Base-by-base conservation (phyloP, 1,139 yeast genomes). In the Nakaseomyces kungkrabaensis region DNA sequence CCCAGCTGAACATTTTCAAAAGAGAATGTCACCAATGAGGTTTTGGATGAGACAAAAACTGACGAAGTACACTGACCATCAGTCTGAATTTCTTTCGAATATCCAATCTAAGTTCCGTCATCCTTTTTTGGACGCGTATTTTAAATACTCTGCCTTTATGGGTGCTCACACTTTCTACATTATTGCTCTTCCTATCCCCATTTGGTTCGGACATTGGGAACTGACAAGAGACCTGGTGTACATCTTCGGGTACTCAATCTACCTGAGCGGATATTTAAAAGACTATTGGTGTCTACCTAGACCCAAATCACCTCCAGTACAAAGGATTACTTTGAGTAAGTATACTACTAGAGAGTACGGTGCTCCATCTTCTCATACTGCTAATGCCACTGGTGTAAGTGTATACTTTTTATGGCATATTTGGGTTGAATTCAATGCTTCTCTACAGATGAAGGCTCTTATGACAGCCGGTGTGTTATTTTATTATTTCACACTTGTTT, bases 81-180 rank as follows among this genome's bases (percentile, higher is more conserved):
- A 92, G 65, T 82, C 95, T 0, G 78, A 75, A 1, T 55, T 75
- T 2, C 66, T 92, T 22, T 73, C 76, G 10, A 59, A 60, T 5
- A 68, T 87, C 52, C 98, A 92, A 69, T 54, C 60, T 5, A 49
- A 56, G 17, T 58, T 75, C 25, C 71, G 96, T 50, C 67, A 68
- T 43, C 76, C 81, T 1, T 52, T 69, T 29, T 68, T 82, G 49
- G 97, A 90, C 68, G 64, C 74, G 43, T 90, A 85, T 65, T 92
- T 92, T 68, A 86, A 95, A 10, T 80, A 88, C 74, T 78, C 95
- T 1, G 97, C 97, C 25, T 83, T 85, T 60, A 72, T 92, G 55
- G 98, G 97, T 0, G 80, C 95, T 9, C 98, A 92, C 67, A 88
- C 96, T 0, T 92, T 92, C 64, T 92, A 92, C 65, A 95, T 92